Percentiles rank a stretch among this genome's conserved stretches.
phyloP scores from a whole-genome alignment of 2,329 filamentous ascomycete genomes.

The Laburnicola sp. region DNA sequence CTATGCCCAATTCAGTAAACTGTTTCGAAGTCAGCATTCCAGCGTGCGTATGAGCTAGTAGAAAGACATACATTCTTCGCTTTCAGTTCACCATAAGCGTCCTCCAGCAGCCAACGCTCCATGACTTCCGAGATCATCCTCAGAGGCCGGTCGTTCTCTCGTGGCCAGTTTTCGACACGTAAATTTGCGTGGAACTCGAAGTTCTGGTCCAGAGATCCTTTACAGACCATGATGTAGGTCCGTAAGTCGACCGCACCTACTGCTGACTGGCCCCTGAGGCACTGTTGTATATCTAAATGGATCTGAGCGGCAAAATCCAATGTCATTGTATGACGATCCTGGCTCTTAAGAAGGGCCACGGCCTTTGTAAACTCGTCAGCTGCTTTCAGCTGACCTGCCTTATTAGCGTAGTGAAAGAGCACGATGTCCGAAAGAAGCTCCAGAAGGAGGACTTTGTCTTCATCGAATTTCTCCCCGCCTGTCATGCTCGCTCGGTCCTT shows the following conservation, averaged over 20 bases:
- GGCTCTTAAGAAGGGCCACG: constrained; percentile 2
- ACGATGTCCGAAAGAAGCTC: constrained; percentile 25
- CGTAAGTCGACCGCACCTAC: neutral
- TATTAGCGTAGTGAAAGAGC: constrained; percentile 24
- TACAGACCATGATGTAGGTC: neutral
- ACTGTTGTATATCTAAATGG: neutral
- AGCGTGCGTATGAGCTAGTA: too few species aligned
- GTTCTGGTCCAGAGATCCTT: neutral
- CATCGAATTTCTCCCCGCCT: constrained; percentile 32
- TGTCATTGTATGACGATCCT: constrained; percentile 2
- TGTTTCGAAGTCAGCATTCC: too few species aligned
- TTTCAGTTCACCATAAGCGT: too few species aligned
- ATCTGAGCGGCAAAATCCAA: constrained; percentile 2
- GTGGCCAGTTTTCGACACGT: too few species aligned
- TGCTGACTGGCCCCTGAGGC: neutral
- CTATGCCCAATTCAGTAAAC: neutral
- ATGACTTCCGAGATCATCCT: too few species aligned
- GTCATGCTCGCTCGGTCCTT: constrained; percentile 33
- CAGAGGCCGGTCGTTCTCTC: too few species aligned
- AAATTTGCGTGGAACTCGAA: too few species aligned
- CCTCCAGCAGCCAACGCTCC: too few species aligned
- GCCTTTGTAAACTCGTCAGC: constrained; percentile 10
- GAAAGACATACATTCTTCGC: too few species aligned
- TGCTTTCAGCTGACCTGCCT: constrained; percentile 5
- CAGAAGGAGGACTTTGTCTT: constrained; percentile 39